Conservation (phyloP, 2,329 filamentous ascomycete genomes). For the Hymenoscyphus infarciens region DNA sequence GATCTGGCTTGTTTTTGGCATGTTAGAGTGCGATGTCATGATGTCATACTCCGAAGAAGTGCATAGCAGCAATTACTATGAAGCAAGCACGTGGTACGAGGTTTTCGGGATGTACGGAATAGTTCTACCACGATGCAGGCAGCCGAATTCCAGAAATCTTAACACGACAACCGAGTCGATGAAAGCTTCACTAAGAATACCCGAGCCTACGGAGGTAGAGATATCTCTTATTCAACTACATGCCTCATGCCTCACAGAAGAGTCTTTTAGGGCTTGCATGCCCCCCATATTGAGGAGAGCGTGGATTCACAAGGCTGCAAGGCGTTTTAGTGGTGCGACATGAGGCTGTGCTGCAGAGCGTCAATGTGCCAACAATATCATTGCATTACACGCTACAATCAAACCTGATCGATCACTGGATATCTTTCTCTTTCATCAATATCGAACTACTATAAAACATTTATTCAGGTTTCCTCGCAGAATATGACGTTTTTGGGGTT, state of each 20-base stretch:
- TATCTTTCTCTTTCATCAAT: neutral
- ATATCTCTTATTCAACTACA: neutral
- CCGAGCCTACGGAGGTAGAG: neutral
- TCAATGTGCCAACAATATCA: neutral
- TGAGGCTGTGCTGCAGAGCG: conserved; percentile 10
- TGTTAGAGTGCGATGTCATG: neutral
- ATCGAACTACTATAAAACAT: neutral
- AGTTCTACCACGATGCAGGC: neutral
- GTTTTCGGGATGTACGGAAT: neutral
- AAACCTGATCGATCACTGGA: neutral
- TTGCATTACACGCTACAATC: neutral
- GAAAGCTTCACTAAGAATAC: neutral
- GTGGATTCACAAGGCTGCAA: conserved; percentile 6
- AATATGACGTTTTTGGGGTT: neutral
- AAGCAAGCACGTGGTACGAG: neutral
- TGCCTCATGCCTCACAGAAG: neutral
- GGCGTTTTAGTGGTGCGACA: conserved; percentile 5
- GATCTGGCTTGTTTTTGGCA: neutral
- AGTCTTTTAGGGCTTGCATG: neutral
- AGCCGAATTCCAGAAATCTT: neutral
- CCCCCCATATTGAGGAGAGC: neutral
- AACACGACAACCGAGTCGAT: neutral
- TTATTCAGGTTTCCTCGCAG: neutral
- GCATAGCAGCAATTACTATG: neutral
- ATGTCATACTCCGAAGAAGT: neutral